phyloP scores from a whole-genome alignment of 1,284 basidiomycete species.

The Pyrrhoderma noxium region DNA sequence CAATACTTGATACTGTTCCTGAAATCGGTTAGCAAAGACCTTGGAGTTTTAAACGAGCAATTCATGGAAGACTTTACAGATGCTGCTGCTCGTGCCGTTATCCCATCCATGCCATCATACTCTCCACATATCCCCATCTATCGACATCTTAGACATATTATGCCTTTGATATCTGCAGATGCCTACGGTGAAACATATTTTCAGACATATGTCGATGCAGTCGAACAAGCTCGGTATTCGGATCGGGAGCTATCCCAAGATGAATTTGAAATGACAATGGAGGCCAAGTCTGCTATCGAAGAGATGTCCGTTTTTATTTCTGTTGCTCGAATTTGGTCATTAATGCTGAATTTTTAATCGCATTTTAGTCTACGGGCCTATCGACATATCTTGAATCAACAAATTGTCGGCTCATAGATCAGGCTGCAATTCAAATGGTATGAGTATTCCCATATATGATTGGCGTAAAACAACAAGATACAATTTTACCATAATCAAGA shows the following conservation, averaged over 20 bases:
- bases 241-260: conserved; percentile 57
- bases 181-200: conserved; percentile 24
- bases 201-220: conserved; percentile 68
- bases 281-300: conserved; percentile 56
- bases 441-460: no score
- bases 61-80: conserved; percentile 33
- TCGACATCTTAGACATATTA: conserved; percentile 64
- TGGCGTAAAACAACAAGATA: no score
- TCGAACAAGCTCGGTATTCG: conserved; percentile 68
- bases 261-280: conserved; percentile 63
- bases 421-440: no score
- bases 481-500: no score
- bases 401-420: no score
- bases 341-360: no score
- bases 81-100: conserved; percentile 53
- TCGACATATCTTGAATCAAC: no score
- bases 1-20: conserved; percentile 57
- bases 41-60: background rate
- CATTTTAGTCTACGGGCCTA: no score
- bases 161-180: conserved; percentile 45
- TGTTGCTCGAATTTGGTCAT: no score
- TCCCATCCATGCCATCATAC: conserved; percentile 52
- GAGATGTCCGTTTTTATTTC: conserved; percentile 33
- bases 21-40: conserved; percentile 46
- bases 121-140: conserved; percentile 64